These are phyloP conservation scores for Suillus brevipes DNA, from an alignment of 768 basidiomycete genomes.

Conservation along the genomic window DNA sequence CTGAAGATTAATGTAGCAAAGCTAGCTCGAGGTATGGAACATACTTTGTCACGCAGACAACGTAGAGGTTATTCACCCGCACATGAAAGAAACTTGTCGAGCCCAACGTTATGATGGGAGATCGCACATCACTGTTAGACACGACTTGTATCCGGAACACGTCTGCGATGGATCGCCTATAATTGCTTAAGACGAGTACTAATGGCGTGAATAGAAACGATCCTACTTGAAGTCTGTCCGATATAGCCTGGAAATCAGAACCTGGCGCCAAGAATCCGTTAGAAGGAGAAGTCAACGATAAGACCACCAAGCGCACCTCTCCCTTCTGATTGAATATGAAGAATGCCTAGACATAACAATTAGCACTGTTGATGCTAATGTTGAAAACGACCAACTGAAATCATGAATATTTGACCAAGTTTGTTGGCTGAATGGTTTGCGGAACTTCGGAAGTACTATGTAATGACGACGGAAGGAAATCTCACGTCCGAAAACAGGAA, in stretches of 20 bases:
- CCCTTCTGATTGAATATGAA: constrained; percentile 99
- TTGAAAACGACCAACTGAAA: constrained; percentile 41
- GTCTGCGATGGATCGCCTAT: constrained; percentile 92
- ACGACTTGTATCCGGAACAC: constrained; percentile 99
- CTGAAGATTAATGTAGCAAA: constrained; percentile 4
- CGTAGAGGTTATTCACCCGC: constrained; percentile 90
- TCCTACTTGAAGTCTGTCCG: constrained; percentile 94
- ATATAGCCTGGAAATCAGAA: constrained; percentile 94
- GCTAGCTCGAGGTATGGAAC: constrained; percentile 21
- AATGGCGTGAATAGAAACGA: constrained; percentile 14
- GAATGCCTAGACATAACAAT: constrained; percentile 68
- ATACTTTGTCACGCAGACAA: constrained; percentile 95
- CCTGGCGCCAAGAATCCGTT: constrained; percentile 42
- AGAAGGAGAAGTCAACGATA: constrained; percentile 8
- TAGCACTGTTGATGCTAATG: constrained; percentile 1
- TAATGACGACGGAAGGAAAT: not conserved
- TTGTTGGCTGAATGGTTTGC: not conserved
- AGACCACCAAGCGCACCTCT: constrained; percentile 62
- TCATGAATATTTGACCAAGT: constrained; percentile 33
- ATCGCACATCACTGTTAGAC: constrained; percentile 94
- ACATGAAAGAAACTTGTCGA: constrained; percentile 99
- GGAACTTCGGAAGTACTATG: constrained; percentile 1
- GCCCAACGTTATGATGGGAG: constrained; percentile 95
- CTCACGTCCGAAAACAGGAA: not conserved
- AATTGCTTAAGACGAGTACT: not conserved